Evolutionary conservation across 768 basidiomycete genomes (phyloP), one percentile per base, ranked within the genome.

Genomic region (Botryobasidium botryosum): DNA sequence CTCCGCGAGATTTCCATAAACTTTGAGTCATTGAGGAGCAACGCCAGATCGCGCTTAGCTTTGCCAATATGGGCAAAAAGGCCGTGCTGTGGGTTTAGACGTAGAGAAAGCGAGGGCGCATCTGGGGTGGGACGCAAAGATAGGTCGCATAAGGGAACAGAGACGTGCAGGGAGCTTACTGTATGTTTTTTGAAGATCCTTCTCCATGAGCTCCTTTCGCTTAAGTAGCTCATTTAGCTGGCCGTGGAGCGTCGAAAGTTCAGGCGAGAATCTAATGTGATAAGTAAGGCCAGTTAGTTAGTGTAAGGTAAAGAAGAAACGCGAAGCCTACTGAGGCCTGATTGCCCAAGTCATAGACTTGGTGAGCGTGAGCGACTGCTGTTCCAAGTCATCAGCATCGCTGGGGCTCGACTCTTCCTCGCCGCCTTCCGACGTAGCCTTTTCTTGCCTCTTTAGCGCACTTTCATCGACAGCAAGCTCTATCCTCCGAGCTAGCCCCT

Each of bases 11-110:
- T 68, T 35, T 61, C 51, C 20, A 77, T 58, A 51, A 86, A 85
- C 5, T 41, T 28, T 7, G 32, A 24, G 5, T 60, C 25, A 6
- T 44, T 32, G 61, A 7, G 65, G 50, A 49, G 67, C 67, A 27
- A 80, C 53, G 48, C 61, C 68, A 10, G 54, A 53, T 83, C 79
- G 24, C 76, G 73, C 57, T 74, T 84, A 4, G 68, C 62, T 52
- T 69, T 73, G 23, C 68, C 65, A 23, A 87, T 61, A 50, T 86
- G 84, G 33, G 86, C 69, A 56, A 82, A 79, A 67, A 77, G 72
- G 4, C 85, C 85, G 35, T 76, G 73, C 7, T 68, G 68, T 15
- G 75, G 68, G 71, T 77, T 21, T 74, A 71, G 31, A 6, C 82
- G 75, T 36, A 88, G 65, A 10, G 80, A 76, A 49, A 87, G 55